Conservation (phyloP, 2,329 filamentous ascomycete species). For the Corniculantispora saksenae region DNA sequence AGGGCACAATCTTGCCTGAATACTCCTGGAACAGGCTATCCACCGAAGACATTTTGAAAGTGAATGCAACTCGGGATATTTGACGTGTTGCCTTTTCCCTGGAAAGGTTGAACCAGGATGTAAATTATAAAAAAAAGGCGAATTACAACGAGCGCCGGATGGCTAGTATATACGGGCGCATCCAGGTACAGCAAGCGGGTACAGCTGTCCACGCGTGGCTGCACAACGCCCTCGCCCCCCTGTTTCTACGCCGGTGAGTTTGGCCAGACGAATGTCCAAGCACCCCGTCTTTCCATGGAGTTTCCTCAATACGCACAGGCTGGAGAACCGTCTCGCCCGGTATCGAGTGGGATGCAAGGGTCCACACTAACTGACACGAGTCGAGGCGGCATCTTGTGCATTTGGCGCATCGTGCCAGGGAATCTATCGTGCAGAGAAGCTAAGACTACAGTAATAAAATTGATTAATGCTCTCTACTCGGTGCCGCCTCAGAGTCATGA, state of each 20-base stretch:
- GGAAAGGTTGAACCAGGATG: background rate
- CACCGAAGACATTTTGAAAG: conserved; percentile 12
- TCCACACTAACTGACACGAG: background rate
- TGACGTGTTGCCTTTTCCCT: background rate
- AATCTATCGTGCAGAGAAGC: background rate
- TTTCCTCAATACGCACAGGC: background rate
- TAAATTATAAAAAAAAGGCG: background rate
- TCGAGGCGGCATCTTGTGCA: background rate
- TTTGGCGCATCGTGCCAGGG: background rate
- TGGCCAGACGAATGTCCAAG: conserved; percentile 9
- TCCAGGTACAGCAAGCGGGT: background rate
- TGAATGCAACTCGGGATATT: background rate
- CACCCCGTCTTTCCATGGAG: conserved; percentile 2
- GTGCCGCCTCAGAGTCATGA: background rate
- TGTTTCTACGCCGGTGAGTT: background rate
- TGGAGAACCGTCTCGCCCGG: background rate
- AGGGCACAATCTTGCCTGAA: conserved; percentile 47
- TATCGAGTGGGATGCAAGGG: background rate
- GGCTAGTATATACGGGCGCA: conserved; percentile 6
- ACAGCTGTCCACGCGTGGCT: background rate
- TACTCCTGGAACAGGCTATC: conserved; percentile 41
- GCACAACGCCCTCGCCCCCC: background rate
- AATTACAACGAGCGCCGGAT: background rate
- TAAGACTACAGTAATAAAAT: background rate
- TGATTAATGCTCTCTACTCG: background rate